Evolutionary conservation across 208 protist genomes (phyloP), one percentile per base, ranked within the genome.

Genomic region (Balamuthia mandrillaris): DNA sequence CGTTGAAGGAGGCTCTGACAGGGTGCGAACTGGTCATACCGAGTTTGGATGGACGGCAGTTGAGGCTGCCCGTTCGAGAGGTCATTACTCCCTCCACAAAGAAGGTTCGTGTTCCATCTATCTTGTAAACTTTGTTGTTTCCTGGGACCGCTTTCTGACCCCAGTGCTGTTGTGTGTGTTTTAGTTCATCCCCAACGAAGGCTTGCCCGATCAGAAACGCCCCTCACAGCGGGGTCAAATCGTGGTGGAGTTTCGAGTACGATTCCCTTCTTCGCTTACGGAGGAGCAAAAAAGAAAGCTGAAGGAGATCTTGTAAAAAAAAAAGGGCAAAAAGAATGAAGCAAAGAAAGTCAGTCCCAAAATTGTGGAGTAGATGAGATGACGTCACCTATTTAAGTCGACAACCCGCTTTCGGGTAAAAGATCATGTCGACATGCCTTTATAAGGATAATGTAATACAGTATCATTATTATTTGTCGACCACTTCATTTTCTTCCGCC

Each of bases 91-190:
- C 91, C 0, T 56, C 37, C 24, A 31, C 12, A 29, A 6, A 47
- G n/a, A 31, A 61, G 29, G 12, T 45, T 44, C 31, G 2, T 37
- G 2, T 66, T 66, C 14, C 7, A 24, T 0, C 7, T 2, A n/a
- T 63, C n/a, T 29, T 33, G 18, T 31, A n/a, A 44, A 97, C n/a
- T 97, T 97, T 81, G 92, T 98, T 1, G 63, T 98, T 10, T n/a
- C n/a, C n/a, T n/a, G n/a, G n/a, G n/a, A n/a, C n/a, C n/a, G n/a
- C n/a, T n/a, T n/a, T n/a, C n/a, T n/a, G n/a, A n/a, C n/a, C n/a
- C n/a, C n/a, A n/a, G n/a, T n/a, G n/a, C n/a, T n/a, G n/a, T n/a
- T n/a, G n/a, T n/a, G n/a, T n/a, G n/a, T n/a, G n/a, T n/a, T n/a
- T n/a, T n/a, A n/a, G n/a, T n/a, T n/a, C n/a, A n/a, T 78, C 16